These are phyloP conservation scores for Ceratocystis lukuohia DNA, from an alignment of 2,329 filamentous ascomycete genomes.

Conservation along the genomic window DNA sequence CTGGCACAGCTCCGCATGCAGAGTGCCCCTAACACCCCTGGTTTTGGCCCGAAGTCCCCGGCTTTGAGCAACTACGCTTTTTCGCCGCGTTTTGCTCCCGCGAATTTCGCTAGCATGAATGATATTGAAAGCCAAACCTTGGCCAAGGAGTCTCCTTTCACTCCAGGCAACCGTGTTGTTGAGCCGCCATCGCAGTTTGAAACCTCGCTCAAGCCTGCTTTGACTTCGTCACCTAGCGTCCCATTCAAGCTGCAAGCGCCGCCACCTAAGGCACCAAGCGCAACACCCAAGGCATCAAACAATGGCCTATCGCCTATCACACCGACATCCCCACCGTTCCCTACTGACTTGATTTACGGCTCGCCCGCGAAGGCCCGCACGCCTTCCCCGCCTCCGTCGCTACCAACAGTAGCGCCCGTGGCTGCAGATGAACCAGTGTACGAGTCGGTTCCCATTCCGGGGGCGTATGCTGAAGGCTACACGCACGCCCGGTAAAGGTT, in stretches of 20 bases:
- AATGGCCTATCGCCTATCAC: conserved; percentile 45
- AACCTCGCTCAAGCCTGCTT: conserved; percentile 24
- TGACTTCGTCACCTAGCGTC: conserved; percentile 35
- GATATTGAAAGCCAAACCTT: conserved; percentile 29
- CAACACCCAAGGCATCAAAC: conserved; percentile 56
- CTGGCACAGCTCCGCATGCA: conserved; percentile 72
- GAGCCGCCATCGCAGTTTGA: conserved; percentile 51
- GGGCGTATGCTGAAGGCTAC: conserved; percentile 49
- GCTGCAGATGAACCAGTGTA: conserved; percentile 75
- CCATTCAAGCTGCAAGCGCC: conserved; percentile 74
- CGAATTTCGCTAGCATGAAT: conserved; percentile 39
- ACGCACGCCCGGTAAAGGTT: conserved; percentile 9
- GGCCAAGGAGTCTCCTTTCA: conserved; percentile 31
- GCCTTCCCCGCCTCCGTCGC: background rate
- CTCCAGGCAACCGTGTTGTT: conserved; percentile 39
- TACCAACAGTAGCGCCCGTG: conserved; percentile 35
- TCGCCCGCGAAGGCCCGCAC: conserved; percentile 28
- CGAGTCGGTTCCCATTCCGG: conserved; percentile 75
- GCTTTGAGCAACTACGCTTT: conserved; percentile 36
- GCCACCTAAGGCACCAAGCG: conserved; percentile 61
- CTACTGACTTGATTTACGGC: conserved; percentile 18
- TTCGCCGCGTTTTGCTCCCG: conserved; percentile 48
- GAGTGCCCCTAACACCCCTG: conserved; percentile 88
- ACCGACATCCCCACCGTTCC: conserved; percentile 26
- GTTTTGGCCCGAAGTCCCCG: conserved; percentile 43